Evolutionary conservation across 305 asterid species (phyloP).

Genomic region (Fraxinus platypoda): DNA sequence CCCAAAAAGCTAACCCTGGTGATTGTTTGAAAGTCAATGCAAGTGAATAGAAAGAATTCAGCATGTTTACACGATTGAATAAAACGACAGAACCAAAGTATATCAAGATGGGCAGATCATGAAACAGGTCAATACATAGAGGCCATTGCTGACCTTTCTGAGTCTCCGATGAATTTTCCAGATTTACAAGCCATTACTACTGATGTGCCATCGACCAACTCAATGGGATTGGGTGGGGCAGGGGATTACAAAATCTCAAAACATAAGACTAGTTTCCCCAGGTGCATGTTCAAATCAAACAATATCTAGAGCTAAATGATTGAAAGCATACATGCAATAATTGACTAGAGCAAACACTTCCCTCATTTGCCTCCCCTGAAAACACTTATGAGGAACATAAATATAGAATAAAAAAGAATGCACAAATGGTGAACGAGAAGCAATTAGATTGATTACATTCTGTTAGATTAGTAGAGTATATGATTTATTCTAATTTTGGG

Average conservation of each 20-base stretch:
- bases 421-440: neutral
- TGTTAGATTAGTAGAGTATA: neutral
- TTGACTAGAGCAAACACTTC: neutral
- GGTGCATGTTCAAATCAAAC: neutral
- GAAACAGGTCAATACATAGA: neutral
- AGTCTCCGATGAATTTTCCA: neutral
- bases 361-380: neutral
- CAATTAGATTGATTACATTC: neutral
- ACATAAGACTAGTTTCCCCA: neutral
- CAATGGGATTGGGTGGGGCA: neutral
- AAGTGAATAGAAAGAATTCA: neutral
- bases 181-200: neutral
- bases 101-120: neutral
- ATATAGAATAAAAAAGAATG: neutral
- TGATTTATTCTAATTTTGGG: neutral
- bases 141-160: neutral
- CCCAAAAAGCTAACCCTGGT: conserved; percentile 83
- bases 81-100: neutral
- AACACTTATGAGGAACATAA: neutral
- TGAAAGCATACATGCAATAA: neutral
- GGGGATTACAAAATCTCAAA: neutral
- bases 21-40: neutral
- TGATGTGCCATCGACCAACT: neutral
- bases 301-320: neutral
- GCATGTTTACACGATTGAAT: neutral